These are phyloP conservation scores for Candida tibetensis DNA, from an alignment of 805 yeast genomes.

Conservation along the genomic window DNA sequence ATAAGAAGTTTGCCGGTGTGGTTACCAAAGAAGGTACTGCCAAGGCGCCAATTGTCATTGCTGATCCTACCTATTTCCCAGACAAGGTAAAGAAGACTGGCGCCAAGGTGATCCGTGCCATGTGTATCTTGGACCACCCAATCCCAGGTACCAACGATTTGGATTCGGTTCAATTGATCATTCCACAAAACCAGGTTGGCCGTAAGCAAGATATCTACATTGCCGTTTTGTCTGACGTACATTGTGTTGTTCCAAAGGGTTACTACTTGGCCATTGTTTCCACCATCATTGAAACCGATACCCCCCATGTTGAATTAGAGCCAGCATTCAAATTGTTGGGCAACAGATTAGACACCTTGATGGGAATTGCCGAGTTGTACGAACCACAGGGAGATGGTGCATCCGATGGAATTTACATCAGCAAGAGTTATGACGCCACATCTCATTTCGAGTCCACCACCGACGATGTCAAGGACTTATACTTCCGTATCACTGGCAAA, in stretches of 20 bases:
- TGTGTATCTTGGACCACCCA: conserved; percentile 89
- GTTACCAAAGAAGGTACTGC: conserved; percentile 89
- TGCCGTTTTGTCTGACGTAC: conserved; percentile 85
- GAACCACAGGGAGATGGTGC: conserved; percentile 87
- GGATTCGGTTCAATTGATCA: conserved; percentile 90
- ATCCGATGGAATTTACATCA: conserved; percentile 71
- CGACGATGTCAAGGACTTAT: conserved; percentile 93
- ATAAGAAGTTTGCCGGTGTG: conserved; percentile 74
- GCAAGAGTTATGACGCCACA: conserved; percentile 89
- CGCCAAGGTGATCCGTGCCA: conserved; percentile 71
- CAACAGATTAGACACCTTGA: conserved; percentile 72
- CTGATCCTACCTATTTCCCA: conserved; percentile 98
- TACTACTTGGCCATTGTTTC: conserved; percentile 91
- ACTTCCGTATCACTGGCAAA: conserved; percentile 87
- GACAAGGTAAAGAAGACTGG: conserved; percentile 72
- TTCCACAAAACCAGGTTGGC: conserved; percentile 93
- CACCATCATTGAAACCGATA: conserved; percentile 88
- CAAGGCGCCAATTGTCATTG: conserved; percentile 89
- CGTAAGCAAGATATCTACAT: conserved; percentile 93
- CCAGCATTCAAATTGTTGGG: conserved; percentile 93
- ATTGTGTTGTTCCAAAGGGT: conserved; percentile 86
- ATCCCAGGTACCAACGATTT: conserved; percentile 76
- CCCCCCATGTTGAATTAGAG: conserved; percentile 88
- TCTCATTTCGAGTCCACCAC: conserved; percentile 96
- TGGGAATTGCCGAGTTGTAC: conserved; percentile 90